phyloP scores from a whole-genome alignment of 202 grass and related monocot species.

The Hordeum pubiflorum region DNA sequence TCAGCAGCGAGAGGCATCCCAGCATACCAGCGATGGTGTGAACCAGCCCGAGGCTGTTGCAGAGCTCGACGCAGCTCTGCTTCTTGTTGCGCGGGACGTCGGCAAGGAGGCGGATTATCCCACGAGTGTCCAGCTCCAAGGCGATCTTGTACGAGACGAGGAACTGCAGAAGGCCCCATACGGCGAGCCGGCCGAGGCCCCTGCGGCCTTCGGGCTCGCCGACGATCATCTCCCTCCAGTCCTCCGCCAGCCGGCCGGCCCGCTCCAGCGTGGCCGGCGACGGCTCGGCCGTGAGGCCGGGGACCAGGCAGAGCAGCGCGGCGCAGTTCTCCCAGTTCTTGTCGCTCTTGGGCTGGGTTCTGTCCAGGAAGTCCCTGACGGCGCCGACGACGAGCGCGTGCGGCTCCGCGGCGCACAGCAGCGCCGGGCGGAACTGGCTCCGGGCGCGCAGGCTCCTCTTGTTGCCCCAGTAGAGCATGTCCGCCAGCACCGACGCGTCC shows the following conservation, averaged over 20 bases:
- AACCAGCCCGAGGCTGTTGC: slow-evolving; percentile 21
- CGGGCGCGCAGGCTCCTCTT: neutral
- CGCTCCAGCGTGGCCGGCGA: slow-evolving; percentile 7
- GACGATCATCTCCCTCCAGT: slow-evolving; percentile 39
- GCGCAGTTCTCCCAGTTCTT: slow-evolving; percentile 19
- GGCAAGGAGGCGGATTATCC: slow-evolving; percentile 24
- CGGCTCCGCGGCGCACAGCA: slow-evolving; percentile 35
- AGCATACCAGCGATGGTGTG: slow-evolving; percentile 17
- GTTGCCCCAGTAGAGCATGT: neutral
- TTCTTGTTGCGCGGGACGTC: neutral
- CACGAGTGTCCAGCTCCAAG: slow-evolving; percentile 15
- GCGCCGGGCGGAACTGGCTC: slow-evolving; percentile 27
- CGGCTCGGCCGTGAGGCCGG: neutral
- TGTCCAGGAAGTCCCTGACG: slow-evolving; percentile 25
- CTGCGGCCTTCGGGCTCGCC: neutral
- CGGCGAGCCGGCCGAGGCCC: slow-evolving; percentile 16
- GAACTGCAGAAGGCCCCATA: slow-evolving; percentile 28
- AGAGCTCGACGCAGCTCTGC: slow-evolving; percentile 3
- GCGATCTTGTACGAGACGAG: slow-evolving; percentile 15
- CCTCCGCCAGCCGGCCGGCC: slow-evolving; percentile 16
- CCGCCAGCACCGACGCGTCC: slow-evolving; percentile 27
- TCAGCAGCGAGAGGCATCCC: neutral
- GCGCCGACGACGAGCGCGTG: slow-evolving; percentile 34
- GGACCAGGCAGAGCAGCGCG: slow-evolving; percentile 8
- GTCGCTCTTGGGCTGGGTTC: neutral